Conservation (phyloP, 345 rosid genomes). For the Lumnitzera littorea region DNA sequence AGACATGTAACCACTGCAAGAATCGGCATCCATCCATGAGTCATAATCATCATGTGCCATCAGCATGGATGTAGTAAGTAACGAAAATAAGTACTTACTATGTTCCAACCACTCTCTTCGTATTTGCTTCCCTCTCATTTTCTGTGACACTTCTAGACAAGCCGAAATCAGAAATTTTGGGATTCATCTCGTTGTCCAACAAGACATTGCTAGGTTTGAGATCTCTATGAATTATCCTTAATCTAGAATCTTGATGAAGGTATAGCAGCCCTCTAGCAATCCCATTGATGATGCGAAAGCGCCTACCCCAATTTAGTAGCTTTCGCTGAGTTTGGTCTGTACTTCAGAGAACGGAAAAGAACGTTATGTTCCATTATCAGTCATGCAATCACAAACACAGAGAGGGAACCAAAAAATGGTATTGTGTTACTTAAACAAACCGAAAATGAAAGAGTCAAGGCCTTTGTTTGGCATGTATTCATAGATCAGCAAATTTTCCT, state of each 20-base stretch:
- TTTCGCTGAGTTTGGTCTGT: conserved; percentile 19
- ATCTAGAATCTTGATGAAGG: conserved; percentile 33
- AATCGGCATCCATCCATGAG: background rate
- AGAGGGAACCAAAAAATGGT: background rate
- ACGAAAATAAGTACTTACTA: conserved; percentile 18
- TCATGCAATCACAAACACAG: background rate
- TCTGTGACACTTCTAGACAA: conserved; percentile 31
- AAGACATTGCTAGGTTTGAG: conserved; percentile 37
- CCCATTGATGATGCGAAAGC: conserved; percentile 27
- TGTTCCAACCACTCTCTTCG: conserved; percentile 35
- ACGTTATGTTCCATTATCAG: background rate
- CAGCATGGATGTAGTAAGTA: too few species aligned
- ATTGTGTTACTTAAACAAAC: conserved; percentile 4
- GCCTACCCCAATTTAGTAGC: conserved; percentile 21
- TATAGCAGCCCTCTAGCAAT: conserved; percentile 36
- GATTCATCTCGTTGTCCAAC: conserved; percentile 27
- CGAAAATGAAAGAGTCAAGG: conserved; percentile 24
- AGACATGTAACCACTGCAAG: conserved; percentile 23
- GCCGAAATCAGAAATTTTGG: conserved; percentile 44
- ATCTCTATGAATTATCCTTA: conserved; percentile 35
- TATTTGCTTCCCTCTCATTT: conserved; percentile 29
- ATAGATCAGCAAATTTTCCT: conserved; percentile 30
- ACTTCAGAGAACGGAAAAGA: background rate
- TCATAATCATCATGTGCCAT: too few species aligned
- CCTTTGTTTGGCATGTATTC: conserved; percentile 33